Evolutionary conservation across 163 green algal genomes (phyloP).

Genomic region (Prototheca wickerhamii): DNA sequence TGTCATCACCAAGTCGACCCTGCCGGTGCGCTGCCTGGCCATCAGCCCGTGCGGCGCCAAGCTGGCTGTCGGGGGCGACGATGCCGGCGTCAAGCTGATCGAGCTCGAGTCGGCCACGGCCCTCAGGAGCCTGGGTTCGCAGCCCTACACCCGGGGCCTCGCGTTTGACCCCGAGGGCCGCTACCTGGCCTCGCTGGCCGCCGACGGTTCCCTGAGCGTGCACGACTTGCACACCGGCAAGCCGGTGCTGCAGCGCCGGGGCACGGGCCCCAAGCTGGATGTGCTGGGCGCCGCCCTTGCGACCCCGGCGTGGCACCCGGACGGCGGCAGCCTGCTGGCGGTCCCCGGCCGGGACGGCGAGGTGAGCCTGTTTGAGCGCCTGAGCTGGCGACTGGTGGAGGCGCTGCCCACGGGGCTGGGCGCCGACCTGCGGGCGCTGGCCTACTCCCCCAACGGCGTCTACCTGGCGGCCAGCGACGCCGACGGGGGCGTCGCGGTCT

Average conservation of each 20-base stretch:
- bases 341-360: constrained; percentile 35
- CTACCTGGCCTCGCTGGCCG: constrained; percentile 47
- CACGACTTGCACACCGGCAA: constrained; percentile 47
- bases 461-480: constrained; percentile 50
- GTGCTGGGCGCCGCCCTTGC: not conserved
- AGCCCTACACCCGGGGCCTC: constrained; percentile 51
- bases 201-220: constrained; percentile 46
- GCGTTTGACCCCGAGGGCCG: constrained; percentile 70
- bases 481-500: constrained; percentile 34
- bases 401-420: constrained; percentile 37
- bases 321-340: constrained; percentile 55
- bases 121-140: constrained; percentile 22
- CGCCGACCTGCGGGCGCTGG: constrained; percentile 7
- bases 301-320: constrained; percentile 56
- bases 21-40: constrained; percentile 38
- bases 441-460: constrained; percentile 38
- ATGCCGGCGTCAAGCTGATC: constrained; percentile 68
- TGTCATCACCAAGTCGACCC: constrained; percentile 29
- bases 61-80: constrained; percentile 68
- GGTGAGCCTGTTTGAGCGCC: constrained; percentile 53
- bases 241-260: constrained; percentile 10
- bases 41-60: constrained; percentile 49
- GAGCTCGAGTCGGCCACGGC: constrained; percentile 19
- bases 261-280: constrained; percentile 18
- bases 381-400: constrained; percentile 41